Evolutionary conservation across 805 yeast species (phyloP).

Genomic region (Kazachstania psychrophila): DNA sequence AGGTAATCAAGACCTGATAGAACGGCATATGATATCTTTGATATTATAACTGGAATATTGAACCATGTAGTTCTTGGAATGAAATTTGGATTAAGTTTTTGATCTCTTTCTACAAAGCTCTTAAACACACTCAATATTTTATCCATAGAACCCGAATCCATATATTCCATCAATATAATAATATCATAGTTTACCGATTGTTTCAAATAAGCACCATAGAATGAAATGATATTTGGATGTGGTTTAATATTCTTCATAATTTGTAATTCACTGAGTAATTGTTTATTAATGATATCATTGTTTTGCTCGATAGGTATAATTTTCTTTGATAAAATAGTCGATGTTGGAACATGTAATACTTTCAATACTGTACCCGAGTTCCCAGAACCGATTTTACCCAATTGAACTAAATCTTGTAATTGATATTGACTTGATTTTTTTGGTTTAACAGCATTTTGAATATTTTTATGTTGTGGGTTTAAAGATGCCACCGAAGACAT

Average conservation of each 20-base stretch:
- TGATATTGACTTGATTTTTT: conserved; percentile 24
- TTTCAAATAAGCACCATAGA: conserved; percentile 80
- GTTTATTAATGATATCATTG: conserved; percentile 34
- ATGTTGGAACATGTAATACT: conserved; percentile 81
- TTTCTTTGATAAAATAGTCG: conserved; percentile 83
- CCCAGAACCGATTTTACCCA: conserved; percentile 82
- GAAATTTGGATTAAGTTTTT: background rate
- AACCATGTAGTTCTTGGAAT: conserved; percentile 20
- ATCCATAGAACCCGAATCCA: conserved; percentile 91
- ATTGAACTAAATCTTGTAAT: conserved; percentile 59
- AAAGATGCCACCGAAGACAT: conserved; percentile 2
- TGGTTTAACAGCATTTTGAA: background rate
- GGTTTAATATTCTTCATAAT: conserved; percentile 85
- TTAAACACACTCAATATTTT: conserved; percentile 56
- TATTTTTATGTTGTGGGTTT: too few species aligned
- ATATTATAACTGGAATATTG: conserved; percentile 46
- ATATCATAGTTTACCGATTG: conserved; percentile 48
- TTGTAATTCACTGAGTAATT: conserved; percentile 77
- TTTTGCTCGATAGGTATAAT: conserved; percentile 79
- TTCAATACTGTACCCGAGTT: conserved; percentile 89
- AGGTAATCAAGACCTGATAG: conserved; percentile 73
- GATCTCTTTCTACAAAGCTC: conserved; percentile 33
- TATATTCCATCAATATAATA: conserved; percentile 88
- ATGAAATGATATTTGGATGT: conserved; percentile 71
- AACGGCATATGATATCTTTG: conserved; percentile 67